These are phyloP conservation scores for Syzygium aromaticum DNA, from an alignment of 345 rosid genomes.

Conservation along the genomic window DNA sequence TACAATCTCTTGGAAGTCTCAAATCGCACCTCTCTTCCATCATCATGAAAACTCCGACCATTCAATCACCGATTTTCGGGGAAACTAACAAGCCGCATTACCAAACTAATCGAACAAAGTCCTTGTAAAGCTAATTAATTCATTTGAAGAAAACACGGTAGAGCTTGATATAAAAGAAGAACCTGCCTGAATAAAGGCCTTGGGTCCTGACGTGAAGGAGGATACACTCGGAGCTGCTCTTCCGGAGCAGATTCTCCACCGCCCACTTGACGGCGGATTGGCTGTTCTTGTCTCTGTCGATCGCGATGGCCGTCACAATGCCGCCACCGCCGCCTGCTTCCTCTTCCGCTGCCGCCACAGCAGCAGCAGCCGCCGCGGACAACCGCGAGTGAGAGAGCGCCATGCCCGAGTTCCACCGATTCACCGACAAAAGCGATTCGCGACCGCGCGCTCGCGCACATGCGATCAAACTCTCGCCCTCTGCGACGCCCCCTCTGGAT, in stretches of 20 bases:
- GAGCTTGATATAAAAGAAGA: neutral
- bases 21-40: neutral
- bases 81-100: neutral
- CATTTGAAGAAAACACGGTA: neutral
- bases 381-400: neutral
- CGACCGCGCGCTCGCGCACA: neutral
- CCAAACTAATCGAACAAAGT: neutral
- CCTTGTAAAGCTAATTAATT: neutral
- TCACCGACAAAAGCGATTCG: neutral
- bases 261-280: conserved; percentile 53
- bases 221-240: conserved; percentile 7
- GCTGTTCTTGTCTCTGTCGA: conserved; percentile 42
- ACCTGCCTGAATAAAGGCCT: conserved; percentile 13
- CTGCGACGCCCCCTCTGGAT: neutral
- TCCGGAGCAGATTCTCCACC: conserved; percentile 26
- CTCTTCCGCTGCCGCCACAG: neutral
- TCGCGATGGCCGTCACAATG: conserved; percentile 30
- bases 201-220: conserved; percentile 35
- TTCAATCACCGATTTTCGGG: neutral
- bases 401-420: neutral
- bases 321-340: neutral
- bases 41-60: neutral
- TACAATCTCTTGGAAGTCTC: neutral
- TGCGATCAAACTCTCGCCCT: neutral
- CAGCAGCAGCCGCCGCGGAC: neutral